Percentiles rank a stretch among this genome's conserved stretches.
phyloP scores from a whole-genome alignment of 495 filamentous ascomycete genomes.

The Daldinia vernicosa region DNA sequence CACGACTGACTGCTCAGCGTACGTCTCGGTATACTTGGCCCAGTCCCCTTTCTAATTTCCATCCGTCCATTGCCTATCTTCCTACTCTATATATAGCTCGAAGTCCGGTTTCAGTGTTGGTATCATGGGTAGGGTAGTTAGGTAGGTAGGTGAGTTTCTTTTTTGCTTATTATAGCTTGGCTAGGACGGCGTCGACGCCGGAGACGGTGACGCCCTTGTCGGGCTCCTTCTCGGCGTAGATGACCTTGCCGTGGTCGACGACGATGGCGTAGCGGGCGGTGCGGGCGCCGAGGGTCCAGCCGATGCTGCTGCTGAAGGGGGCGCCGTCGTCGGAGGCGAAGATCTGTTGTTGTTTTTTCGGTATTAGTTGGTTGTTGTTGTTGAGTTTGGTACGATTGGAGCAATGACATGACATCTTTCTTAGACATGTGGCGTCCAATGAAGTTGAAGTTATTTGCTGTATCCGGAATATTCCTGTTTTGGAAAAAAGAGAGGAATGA shows the following conservation, averaged over 20 bases:
- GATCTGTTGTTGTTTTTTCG: constrained; percentile 60
- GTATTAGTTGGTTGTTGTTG: background rate
- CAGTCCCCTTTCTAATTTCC: background rate
- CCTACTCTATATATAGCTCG: background rate
- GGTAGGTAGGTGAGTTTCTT: background rate
- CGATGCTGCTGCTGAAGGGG: constrained; percentile 81
- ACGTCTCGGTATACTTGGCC: background rate
- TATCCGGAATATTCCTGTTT: background rate
- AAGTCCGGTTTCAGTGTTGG: background rate
- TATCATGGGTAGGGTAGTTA: background rate
- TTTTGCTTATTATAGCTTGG: constrained; percentile 67
- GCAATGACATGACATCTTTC: background rate
- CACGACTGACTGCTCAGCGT: no score
- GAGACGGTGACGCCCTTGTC: constrained; percentile 75
- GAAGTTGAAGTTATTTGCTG: constrained; percentile 1
- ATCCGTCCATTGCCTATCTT: background rate
- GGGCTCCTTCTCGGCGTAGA: constrained; percentile 84
- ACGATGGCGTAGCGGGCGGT: constrained; percentile 85
- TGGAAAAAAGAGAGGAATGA: background rate
- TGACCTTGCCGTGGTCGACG: constrained; percentile 89
- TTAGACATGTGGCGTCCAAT: constrained; percentile 24
- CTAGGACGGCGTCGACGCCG: constrained; percentile 76
- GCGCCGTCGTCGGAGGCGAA: constrained; percentile 84
- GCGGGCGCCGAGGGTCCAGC: constrained; percentile 80
- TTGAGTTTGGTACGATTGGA: no score